Percentiles rank a stretch among this genome's conserved stretches.
These are phyloP conservation scores for Hypoxylon subgilvum DNA, from an alignment of 495 filamentous ascomycete species.

Conservation along the genomic window DNA sequence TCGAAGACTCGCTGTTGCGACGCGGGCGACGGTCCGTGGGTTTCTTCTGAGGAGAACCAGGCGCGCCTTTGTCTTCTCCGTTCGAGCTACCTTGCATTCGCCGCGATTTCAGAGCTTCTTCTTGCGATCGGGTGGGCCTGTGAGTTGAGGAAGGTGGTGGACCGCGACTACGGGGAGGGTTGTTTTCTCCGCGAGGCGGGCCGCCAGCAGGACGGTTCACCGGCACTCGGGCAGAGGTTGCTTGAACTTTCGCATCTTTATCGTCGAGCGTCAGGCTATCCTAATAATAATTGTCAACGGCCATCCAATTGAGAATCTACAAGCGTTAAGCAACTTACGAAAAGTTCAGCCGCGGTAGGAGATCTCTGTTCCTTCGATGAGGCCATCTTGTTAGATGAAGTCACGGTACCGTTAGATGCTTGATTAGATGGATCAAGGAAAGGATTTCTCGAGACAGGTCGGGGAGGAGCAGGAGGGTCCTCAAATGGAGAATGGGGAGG, in stretches of 20 bases:
- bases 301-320: not conserved
- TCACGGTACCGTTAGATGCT: conserved; percentile 52
- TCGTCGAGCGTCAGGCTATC: conserved; percentile 60
- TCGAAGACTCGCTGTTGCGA: conserved; percentile 93
- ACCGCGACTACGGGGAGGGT: conserved; percentile 53
- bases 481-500: conserved; percentile 59
- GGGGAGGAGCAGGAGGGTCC: conserved; percentile 62
- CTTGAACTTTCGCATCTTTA: conserved; percentile 37
- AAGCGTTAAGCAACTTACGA: conserved; percentile 68
- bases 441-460: conserved; percentile 86
- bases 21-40: conserved; percentile 63
- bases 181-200: conserved; percentile 57
- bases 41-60: conserved; percentile 48
- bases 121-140: conserved; percentile 65
- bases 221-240: conserved; percentile 42
- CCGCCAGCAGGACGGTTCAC: conserved; percentile 50
- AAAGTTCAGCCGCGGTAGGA: conserved; percentile 79
- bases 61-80: conserved; percentile 39
- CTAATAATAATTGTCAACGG: conserved; percentile 41
- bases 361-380: conserved; percentile 59
- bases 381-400: conserved; percentile 61
- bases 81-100: conserved; percentile 47
- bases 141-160: conserved; percentile 56
- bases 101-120: conserved; percentile 61
- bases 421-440: conserved; percentile 78